Conservation (phyloP, 352 stramenopile species). For the Thraustochytrium striatum region DNA sequence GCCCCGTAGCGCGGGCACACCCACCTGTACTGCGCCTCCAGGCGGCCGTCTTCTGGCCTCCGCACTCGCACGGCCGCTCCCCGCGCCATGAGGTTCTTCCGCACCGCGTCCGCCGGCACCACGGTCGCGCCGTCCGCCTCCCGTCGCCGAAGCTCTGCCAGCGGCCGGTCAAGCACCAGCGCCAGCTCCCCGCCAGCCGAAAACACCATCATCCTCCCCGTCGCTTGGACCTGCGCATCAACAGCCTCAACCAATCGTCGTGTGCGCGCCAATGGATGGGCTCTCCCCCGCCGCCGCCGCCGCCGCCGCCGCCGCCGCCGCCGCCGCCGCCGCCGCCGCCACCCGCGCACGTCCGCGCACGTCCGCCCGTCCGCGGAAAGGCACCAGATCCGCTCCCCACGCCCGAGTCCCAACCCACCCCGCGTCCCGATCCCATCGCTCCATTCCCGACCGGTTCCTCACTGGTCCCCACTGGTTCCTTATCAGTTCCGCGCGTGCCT, state of each 20-base stretch:
- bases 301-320: too few relatives aligned
- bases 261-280: too few relatives aligned
- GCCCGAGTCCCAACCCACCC: too few relatives aligned
- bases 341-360: too few relatives aligned
- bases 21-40: conserved; percentile 36
- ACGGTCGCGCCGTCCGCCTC: neutral
- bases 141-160: conserved; percentile 1
- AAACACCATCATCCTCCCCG: neutral
- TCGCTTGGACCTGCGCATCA: neutral
- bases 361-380: too few relatives aligned
- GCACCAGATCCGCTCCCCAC: too few relatives aligned
- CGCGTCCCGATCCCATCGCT: too few relatives aligned
- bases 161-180: neutral
- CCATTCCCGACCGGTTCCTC: too few relatives aligned
- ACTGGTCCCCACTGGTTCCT: too few relatives aligned
- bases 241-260: too few relatives aligned
- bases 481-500: too few relatives aligned
- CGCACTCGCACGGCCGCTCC: conserved; percentile 24
- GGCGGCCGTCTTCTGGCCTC: neutral
- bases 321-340: too few relatives aligned
- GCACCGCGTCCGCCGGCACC: neutral
- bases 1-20: conserved; percentile 26
- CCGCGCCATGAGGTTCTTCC: neutral
- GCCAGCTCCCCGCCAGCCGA: conserved; percentile 4
- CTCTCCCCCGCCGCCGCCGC: neutral